Evolutionary conservation across 2,329 filamentous ascomycete genomes (phyloP), one percentile per base, ranked within the genome.

Genomic region (Talaromyces sp.): DNA sequence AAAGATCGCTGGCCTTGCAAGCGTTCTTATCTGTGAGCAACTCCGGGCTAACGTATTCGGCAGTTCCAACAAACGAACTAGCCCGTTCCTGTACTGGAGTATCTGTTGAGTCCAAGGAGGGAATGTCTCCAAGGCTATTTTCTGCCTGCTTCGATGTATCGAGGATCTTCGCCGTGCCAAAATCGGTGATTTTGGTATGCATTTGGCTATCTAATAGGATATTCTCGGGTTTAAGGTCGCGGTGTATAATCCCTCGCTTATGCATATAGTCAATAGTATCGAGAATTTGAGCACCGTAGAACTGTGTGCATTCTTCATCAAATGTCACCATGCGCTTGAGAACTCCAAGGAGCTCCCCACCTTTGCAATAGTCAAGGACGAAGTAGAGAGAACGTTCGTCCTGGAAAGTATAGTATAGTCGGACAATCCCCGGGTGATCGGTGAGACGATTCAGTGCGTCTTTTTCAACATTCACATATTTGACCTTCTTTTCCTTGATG

Each of bases 401-500:
- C 77, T 99, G 95, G 74, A 99, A 99, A 1, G 95, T 99, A 79
- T 99, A 99, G 79, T 98, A 99, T 50, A 99, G 84, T 68, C 95
- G 90, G 65, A 99, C 93, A 66, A 99, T 94, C 22, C 95, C 95
- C 7, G 95, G 95, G 74, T 99, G 95, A 69, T 99, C 94, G 3
- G 94, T 98, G 65, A 99, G 83, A 68, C 95, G 89, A 75, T 99
- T 99, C 64, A 99, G 83, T 0, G 95, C 98, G 79, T 99, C 94
- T 81, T 97, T 97, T 79, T 99, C 95, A 72, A 99, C 99, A 79
- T 98, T 99, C 79, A 99, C 95, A 74, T 99, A 99, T 84, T 99
- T 99, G 74, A 99, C 96, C 84, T 99, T 99, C 80, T 97, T 98
- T 81, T 99, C 95, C 79, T 98, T 99, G 83, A 99, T 99, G 74